Conservation (phyloP, 139 green algal genomes). For the Tetradesmus obliquus region DNA sequence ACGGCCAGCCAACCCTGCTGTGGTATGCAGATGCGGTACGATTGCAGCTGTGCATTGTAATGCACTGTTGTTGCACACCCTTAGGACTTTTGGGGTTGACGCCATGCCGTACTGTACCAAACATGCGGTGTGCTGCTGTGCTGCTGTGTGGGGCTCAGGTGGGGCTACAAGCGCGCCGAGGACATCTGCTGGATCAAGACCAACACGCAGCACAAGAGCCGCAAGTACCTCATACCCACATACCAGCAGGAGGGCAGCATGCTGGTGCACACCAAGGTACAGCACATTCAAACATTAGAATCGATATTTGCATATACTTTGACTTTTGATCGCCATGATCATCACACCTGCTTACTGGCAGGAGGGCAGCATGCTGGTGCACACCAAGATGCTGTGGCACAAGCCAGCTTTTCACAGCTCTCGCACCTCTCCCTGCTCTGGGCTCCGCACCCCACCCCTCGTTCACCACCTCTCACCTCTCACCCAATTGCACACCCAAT, state of each 20-base stretch:
- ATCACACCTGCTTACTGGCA: constrained; percentile 26
- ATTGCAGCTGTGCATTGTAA: no score
- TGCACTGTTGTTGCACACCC: background rate
- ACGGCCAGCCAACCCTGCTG: background rate
- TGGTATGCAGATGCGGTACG: background rate
- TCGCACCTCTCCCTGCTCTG: no score
- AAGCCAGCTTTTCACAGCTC: background rate
- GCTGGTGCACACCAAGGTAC: constrained; percentile 86
- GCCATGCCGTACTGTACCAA: background rate
- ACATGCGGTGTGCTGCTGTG: background rate
- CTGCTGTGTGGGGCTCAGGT: constrained; percentile 59
- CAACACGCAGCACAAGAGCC: constrained; percentile 57
- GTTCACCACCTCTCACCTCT: no score
- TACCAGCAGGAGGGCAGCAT: constrained; percentile 74
- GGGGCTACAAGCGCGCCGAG: constrained; percentile 86
- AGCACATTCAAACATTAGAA: no score
- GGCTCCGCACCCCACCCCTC: no score
- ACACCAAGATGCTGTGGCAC: background rate
- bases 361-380: background rate
- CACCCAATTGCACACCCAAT: no score
- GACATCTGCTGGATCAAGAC: constrained; percentile 92
- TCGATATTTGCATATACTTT: background rate
- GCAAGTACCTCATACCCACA: constrained; percentile 55
- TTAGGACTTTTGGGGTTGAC: no score
- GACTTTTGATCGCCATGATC: constrained; percentile 16